Base-by-base conservation (phyloP, 768 basidiomycete genomes). In the Kwoniella europaea region DNA sequence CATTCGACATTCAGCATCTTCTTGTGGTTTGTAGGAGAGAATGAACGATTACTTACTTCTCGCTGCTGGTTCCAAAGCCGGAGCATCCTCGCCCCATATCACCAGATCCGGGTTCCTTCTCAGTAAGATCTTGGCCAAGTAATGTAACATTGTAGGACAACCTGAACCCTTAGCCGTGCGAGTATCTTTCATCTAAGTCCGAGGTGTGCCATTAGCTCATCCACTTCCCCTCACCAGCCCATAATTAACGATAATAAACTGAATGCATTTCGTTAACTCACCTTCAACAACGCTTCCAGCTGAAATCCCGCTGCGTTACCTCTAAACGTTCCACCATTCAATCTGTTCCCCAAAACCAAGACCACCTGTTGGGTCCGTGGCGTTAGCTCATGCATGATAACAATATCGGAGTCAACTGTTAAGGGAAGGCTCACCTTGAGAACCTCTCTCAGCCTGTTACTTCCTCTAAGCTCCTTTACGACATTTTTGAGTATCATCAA, bases 91-190 rank as follows among this genome's bases (percentile, higher is more conserved):
- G 4, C 92, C 87, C 82, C 94, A 95, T 18, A 86, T 86, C 4
- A 91, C 84, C 13, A 92, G 80, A 0, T 86, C 84, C 0, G 91
- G 87, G 77, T 94, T 90, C 6, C 87, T 87, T 41, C 90, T 87
- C 67, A 91, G 76, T 16, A 96, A 86, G 6, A 91, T 87, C 58
- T 88, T 87, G 13, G 92, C 92, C n/a, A 96, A 82, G 79, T 93
- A 96, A 81, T 96, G 94, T 13, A 97, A 86, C n/a, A 98, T 85
- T 0, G 93, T 96, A 0, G 94, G 93, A 74, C 92, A 95, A 7
- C 88, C 88, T 0, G 88, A 60, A 0, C 88, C 88, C 67, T 88
- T 90, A 0, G 88, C 88, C 0, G 92, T 91, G 83, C 88, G 92
- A 9, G 90, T 94, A 74, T 94, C 93, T 78, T 89, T 90, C 84